Percentiles rank a stretch among this genome's conserved stretches.
These are phyloP conservation scores for Dacryopinax primogenitus DNA, from an alignment of 768 basidiomycete species.

Conservation along the genomic window DNA sequence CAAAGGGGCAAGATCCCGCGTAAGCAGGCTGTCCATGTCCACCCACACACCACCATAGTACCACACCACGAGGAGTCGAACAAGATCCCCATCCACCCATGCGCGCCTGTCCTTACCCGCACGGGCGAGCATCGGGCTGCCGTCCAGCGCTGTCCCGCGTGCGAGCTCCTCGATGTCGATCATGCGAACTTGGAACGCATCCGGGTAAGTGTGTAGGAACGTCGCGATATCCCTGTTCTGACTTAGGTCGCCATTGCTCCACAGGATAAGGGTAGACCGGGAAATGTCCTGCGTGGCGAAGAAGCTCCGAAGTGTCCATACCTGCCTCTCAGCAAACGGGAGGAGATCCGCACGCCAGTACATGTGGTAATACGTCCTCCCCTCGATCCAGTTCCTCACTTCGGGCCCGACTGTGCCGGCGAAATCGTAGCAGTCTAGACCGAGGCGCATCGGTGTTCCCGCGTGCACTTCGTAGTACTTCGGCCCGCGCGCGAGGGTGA, in stretches of 20 bases:
- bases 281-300: constrained; percentile 76
- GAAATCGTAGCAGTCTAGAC: constrained; percentile 87
- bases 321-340: constrained; percentile 67
- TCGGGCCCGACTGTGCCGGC: constrained; percentile 57
- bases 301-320: constrained; percentile 84
- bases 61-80: constrained; percentile 82
- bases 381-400: constrained; percentile 26
- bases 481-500: constrained; percentile 43
- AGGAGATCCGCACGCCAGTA: constrained; percentile 91
- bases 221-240: constrained; percentile 42
- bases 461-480: constrained; percentile 62
- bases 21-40: constrained; percentile 92
- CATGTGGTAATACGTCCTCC: constrained; percentile 65
- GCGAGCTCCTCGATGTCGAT: constrained; percentile 60
- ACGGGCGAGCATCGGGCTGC: constrained; percentile 42
- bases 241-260: constrained; percentile 77
- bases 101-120: constrained; percentile 56
- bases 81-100: constrained; percentile 89
- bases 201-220: constrained; percentile 52
- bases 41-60: constrained; percentile 88
- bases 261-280: constrained; percentile 58
- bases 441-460: constrained; percentile 62
- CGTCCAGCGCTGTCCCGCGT: constrained; percentile 62
- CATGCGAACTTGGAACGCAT: constrained; percentile 53
- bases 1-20: constrained; percentile 72